Base-by-base conservation (phyloP, 2,329 filamentous ascomycete genomes). In the Hymenoscyphus scutula region DNA sequence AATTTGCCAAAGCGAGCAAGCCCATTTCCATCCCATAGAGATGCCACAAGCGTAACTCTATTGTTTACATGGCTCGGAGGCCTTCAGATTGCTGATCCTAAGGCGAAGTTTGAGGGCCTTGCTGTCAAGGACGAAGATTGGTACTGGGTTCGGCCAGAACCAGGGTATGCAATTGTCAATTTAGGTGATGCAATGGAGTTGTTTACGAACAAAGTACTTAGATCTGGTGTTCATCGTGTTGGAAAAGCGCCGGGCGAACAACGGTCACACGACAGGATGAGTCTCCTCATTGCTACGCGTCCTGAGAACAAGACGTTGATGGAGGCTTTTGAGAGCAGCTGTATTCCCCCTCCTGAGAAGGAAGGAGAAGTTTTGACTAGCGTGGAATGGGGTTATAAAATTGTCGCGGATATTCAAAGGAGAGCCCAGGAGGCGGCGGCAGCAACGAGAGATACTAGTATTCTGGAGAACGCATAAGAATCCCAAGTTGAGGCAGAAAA, bases 151-250 rank as follows among this genome's bases (percentile, higher is more conserved):
- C 17, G 19, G n/a, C 55, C 55, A 19, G 55, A 27, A 15, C 55
- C 55, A 3, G 55, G 55, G 25, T 11, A 25, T 57, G 32, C 25
- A 11, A 27, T 57, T 41, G 34, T 57, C 11, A 41, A 57, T 27
- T 23, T 57, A 23, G 55, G 55, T 8, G 55, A 57, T 41, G 32
- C 25, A 11, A 57, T 57, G 55, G 30, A 38, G 15, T n/a, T 57
- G 11, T 25, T 57, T n/a, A 57, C 55, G 34, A 57, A 57, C 34
- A 27, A 27, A 38, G 5, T 57, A 2, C 55, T 57, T 7, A 57
- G 41, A 23, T 57, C 55, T 10, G 32, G 32, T 10, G 10, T 19
- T 23, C 32, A 57, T 27, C 55, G 55, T 11, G 55, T 57, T 30
- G 27, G 37, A 10, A 57, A n/a, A 23, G 15, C 55, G 2, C 55